Conservation (phyloP, 352 stramenopile species). For the Globisporangium splendens region DNA sequence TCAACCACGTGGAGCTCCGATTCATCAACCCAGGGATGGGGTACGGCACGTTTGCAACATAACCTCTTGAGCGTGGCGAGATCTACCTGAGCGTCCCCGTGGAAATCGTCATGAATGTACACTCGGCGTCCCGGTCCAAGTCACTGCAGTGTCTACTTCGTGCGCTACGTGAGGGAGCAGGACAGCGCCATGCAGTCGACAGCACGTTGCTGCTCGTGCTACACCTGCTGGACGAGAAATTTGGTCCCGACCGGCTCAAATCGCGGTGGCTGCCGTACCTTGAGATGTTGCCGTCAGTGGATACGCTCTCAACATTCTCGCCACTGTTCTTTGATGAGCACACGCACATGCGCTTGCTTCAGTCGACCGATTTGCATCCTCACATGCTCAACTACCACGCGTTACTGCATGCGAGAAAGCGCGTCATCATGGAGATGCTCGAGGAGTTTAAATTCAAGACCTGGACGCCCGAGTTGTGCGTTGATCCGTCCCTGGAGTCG, state of each 20-base stretch:
- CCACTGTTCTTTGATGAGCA: slow-evolving; percentile 48
- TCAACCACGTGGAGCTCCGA: slow-evolving; percentile 55
- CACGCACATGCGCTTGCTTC: slow-evolving; percentile 48
- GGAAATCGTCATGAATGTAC: slow-evolving; percentile 60
- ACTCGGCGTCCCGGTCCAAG: slow-evolving; percentile 44
- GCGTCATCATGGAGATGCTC: slow-evolving; percentile 19
- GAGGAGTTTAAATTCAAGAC: slow-evolving; percentile 23
- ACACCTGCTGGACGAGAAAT: slow-evolving; percentile 82
- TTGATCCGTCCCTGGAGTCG: slow-evolving; percentile 8
- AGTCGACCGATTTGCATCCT: slow-evolving; percentile 35
- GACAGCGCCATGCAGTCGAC: slow-evolving; percentile 18
- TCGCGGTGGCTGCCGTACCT: slow-evolving; percentile 87
- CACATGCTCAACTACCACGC: slow-evolving; percentile 37
- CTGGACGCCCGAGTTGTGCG: slow-evolving; percentile 38
- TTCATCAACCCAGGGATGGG: slow-evolving; percentile 51
- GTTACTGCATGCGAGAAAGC: slow-evolving; percentile 11
- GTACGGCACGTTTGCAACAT: slow-evolving; percentile 63
- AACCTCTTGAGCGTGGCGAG: slow-evolving; percentile 46
- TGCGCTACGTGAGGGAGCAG: slow-evolving; percentile 4
- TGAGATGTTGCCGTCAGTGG: slow-evolving; percentile 59
- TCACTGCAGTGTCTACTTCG: slow-evolving; percentile 35
- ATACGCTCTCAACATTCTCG: slow-evolving; percentile 22
- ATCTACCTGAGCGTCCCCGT: slow-evolving; percentile 81
- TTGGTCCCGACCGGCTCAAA: slow-evolving; percentile 32
- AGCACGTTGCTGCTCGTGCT: slow-evolving; percentile 65